These are phyloP conservation scores for Xenosphaeropsis pyriputrescens DNA, from an alignment of 2,329 filamentous ascomycete genomes.

Conservation along the genomic window DNA sequence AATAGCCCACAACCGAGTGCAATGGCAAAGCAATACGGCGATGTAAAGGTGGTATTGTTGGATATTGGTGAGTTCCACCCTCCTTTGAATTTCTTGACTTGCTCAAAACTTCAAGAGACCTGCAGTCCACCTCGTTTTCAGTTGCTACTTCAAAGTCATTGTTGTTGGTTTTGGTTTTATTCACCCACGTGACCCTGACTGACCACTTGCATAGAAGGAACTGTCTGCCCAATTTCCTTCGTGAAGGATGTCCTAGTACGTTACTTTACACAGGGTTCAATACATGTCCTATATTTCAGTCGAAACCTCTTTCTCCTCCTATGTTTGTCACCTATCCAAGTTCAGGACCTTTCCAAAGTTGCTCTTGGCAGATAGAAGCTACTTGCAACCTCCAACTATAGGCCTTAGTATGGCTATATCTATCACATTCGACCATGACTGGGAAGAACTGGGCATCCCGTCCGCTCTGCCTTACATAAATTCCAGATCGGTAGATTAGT, in stretches of 20 bases:
- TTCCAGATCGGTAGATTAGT: slow-evolving; percentile 1
- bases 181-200: slow-evolving; percentile 2
- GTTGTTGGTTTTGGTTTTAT: background rate
- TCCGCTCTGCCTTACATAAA: slow-evolving; percentile 1
- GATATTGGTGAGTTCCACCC: slow-evolving; percentile 16
- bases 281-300: too few relatives aligned
- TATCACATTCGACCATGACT: background rate
- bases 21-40: background rate
- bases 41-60: slow-evolving; percentile 12
- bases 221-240: slow-evolving; percentile 71
- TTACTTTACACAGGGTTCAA: slow-evolving; percentile 6
- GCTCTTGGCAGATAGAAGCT: too few relatives aligned
- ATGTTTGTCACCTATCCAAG: slow-evolving; percentile 1
- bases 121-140: background rate
- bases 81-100: background rate
- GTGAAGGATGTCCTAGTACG: slow-evolving; percentile 73
- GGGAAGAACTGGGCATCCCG: background rate
- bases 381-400: too few relatives aligned
- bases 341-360: too few relatives aligned
- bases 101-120: background rate
- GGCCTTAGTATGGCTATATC: background rate
- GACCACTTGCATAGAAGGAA: slow-evolving; percentile 45
- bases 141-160: background rate
- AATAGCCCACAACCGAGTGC: too few relatives aligned
- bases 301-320: slow-evolving; percentile 3